Evolutionary conservation across 352 stramenopile genomes (phyloP).

Genomic region (Peronospora belbahrii): DNA sequence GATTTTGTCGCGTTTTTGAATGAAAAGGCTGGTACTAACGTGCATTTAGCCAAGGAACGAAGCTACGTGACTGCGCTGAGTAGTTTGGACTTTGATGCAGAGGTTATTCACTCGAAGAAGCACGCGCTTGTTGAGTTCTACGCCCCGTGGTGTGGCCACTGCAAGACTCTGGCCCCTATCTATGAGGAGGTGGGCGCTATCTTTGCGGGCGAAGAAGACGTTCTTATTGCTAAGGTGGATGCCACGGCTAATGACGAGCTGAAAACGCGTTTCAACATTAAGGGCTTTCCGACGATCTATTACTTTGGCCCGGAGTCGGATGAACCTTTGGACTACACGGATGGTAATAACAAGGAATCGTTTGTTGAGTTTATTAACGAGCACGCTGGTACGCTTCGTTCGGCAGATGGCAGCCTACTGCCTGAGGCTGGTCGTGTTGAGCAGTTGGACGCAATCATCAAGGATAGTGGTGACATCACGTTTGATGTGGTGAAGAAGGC

Average conservation of each 20-base stretch:
- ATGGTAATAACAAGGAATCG: slow-evolving; percentile 71
- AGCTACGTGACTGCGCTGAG: slow-evolving; percentile 59
- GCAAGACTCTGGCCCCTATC: slow-evolving; percentile 84
- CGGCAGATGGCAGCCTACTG: slow-evolving; percentile 63
- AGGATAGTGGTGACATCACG: slow-evolving; percentile 61
- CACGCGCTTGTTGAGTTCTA: slow-evolving; percentile 91
- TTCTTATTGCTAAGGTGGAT: slow-evolving; percentile 82
- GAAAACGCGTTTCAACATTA: slow-evolving; percentile 77
- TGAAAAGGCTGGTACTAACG: slow-evolving; percentile 62
- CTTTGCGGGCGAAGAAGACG: slow-evolving; percentile 64
- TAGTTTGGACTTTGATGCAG: slow-evolving; percentile 61
- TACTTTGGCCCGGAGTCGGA: slow-evolving; percentile 81
- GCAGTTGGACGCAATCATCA: slow-evolving; percentile 80
- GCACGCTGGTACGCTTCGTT: slow-evolving; percentile 81
- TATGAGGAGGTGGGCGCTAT: slow-evolving; percentile 83
- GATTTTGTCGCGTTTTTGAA: slow-evolving; percentile 76
- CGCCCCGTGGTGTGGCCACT: slow-evolving; percentile 92
- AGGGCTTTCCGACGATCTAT: slow-evolving; percentile 89
- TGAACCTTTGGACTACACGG: slow-evolving; percentile 82
- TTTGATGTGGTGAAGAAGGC: slow-evolving; percentile 58
- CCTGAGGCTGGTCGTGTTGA: slow-evolving; percentile 70
- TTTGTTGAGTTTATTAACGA: slow-evolving; percentile 90
- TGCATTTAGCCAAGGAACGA: slow-evolving; percentile 59
- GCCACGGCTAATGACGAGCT: slow-evolving; percentile 55
- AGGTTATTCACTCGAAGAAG: slow-evolving; percentile 79